phyloP scores from a whole-genome alignment of 495 filamentous ascomycete genomes.

The Penicillium ochrochloron region DNA sequence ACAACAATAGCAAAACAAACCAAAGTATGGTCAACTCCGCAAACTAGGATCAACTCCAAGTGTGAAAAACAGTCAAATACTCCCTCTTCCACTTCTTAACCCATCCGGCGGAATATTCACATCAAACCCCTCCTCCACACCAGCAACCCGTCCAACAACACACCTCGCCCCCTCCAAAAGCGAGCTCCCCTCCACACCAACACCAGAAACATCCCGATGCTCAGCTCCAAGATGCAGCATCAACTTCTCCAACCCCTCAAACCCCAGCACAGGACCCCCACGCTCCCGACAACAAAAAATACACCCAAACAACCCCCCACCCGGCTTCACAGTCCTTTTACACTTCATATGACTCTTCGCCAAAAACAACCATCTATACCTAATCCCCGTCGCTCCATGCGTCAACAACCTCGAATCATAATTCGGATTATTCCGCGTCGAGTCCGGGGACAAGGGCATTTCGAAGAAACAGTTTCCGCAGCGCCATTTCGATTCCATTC shows the following conservation, averaged over 20 bases:
- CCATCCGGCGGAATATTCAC: constrained; percentile 37
- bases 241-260: constrained; percentile 44
- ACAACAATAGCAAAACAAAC: not conserved
- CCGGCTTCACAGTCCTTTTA: constrained; percentile 25
- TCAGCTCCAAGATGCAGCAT: constrained; percentile 45
- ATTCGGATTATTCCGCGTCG: not conserved
- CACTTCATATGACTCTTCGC: constrained; percentile 51
- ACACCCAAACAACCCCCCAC: constrained; percentile 44
- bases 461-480: constrained; percentile 52
- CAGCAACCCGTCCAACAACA: constrained; percentile 38
- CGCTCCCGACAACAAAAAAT: constrained; percentile 52
- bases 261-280: constrained; percentile 36
- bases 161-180: constrained; percentile 37
- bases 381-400: constrained; percentile 39
- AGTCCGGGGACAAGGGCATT: constrained; percentile 30
- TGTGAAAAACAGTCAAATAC: not conserved
- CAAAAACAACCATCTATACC: constrained; percentile 55
- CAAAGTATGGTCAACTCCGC: not conserved
- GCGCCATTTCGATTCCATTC: constrained; percentile 38
- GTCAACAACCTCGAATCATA: constrained; percentile 39
- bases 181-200: constrained; percentile 1
- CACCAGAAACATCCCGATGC: constrained; percentile 29
- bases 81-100: not conserved
- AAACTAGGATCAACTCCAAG: not conserved
- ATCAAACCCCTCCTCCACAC: constrained; percentile 43